These are phyloP conservation scores for Hirsutella thompsonii DNA, from an alignment of 2,329 filamentous ascomycete species.

Conservation along the genomic window DNA sequence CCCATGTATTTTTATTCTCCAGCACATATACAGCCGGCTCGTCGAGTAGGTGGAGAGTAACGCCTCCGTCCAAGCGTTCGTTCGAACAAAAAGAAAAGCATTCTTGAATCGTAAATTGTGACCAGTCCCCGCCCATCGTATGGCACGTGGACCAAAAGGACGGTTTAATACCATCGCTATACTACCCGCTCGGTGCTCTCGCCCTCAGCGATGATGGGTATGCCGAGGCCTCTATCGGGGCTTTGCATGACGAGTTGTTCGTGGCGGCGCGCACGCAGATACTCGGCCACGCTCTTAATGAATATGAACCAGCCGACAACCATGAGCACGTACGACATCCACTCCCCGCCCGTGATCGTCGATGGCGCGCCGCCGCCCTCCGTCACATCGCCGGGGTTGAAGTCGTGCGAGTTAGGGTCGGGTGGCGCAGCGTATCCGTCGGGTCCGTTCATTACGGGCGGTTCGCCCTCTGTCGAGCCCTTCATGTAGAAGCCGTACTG, in stretches of 20 bases:
- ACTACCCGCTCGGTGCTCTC: conserved; percentile 70
- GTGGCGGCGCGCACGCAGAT: conserved; percentile 73
- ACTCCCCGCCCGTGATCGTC: conserved; percentile 64
- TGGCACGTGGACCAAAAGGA: background rate
- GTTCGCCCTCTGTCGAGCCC: conserved; percentile 33
- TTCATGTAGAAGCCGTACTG: conserved; percentile 98
- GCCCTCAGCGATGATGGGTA: conserved; percentile 77
- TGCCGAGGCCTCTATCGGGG: conserved; percentile 72
- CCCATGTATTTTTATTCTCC: too few relatives aligned
- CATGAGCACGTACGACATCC: conserved; percentile 88
- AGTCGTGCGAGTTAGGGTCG: conserved; percentile 84
- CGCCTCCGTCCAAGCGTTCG: background rate
- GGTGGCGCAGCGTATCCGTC: conserved; percentile 57
- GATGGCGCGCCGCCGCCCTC: conserved; percentile 30
- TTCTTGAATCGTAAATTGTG: background rate
- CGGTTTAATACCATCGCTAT: conserved; percentile 17
- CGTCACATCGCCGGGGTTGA: conserved; percentile 59
- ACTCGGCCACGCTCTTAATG: conserved; percentile 87
- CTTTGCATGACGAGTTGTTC: conserved; percentile 89
- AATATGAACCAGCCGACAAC: conserved; percentile 97
- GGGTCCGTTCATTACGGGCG: conserved; percentile 31
- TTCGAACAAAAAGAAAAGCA: background rate
- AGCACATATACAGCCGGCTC: too few relatives aligned
- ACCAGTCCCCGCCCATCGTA: background rate
- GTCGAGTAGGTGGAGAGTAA: background rate